phyloP scores from a whole-genome alignment of 352 stramenopile species.

The Globisporangium okanoganense region DNA sequence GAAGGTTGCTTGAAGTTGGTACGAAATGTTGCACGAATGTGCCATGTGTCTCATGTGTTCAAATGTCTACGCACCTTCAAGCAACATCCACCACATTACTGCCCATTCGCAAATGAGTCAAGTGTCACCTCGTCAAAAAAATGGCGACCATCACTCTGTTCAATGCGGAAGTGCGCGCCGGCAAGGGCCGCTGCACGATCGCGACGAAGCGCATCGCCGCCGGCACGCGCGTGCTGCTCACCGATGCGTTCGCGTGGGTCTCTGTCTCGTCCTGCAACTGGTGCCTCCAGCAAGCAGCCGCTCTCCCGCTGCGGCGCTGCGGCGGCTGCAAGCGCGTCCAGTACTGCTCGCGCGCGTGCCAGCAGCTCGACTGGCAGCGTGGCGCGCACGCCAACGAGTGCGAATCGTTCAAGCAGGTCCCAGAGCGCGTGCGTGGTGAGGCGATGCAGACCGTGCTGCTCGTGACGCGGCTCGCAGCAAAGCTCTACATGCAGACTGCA shows the following conservation, averaged over 20 bases:
- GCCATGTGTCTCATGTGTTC: not conserved
- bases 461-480: slow-evolving; percentile 35
- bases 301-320: slow-evolving; percentile 31
- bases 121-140: not conserved
- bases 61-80: too few relatives aligned
- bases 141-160: slow-evolving; percentile 3
- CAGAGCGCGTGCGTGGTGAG: not conserved
- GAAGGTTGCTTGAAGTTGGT: not conserved
- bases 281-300: slow-evolving; percentile 38
- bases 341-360: slow-evolving; percentile 68
- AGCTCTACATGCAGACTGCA: slow-evolving; percentile 23
- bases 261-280: slow-evolving; percentile 41
- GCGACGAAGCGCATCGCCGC: slow-evolving; percentile 24
- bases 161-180: slow-evolving; percentile 19
- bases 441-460: slow-evolving; percentile 54
- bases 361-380: slow-evolving; percentile 49
- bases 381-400: slow-evolving; percentile 49
- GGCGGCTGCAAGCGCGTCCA: slow-evolving; percentile 50
- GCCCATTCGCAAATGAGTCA: too few relatives aligned
- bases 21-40: too few relatives aligned
- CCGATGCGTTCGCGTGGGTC: slow-evolving; percentile 24
- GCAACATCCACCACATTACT: too few relatives aligned
- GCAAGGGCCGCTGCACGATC: slow-evolving; percentile 47
- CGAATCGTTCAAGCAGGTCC: slow-evolving; percentile 36
- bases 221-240: slow-evolving; percentile 32